These are phyloP conservation scores for Pythium chondricola DNA, from an alignment of 352 stramenopile genomes.

Conservation along the genomic window DNA sequence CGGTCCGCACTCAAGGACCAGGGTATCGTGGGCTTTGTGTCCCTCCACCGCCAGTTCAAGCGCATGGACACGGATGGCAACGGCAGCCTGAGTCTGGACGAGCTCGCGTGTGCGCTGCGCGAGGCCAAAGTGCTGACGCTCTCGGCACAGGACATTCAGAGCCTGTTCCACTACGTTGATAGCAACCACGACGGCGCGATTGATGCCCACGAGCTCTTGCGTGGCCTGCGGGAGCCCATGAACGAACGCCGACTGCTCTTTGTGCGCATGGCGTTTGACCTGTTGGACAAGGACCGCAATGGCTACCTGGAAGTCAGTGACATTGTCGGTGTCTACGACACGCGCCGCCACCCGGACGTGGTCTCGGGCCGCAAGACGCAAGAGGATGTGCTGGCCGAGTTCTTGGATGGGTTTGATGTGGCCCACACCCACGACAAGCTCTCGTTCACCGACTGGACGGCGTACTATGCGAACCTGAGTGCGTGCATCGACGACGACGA, in stretches of 20 bases:
- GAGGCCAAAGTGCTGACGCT: slow-evolving; percentile 44
- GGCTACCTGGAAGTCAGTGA: slow-evolving; percentile 66
- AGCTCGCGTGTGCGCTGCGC: slow-evolving; percentile 73
- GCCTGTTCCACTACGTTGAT: slow-evolving; percentile 84
- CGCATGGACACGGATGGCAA: slow-evolving; percentile 74
- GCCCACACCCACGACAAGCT: slow-evolving; percentile 44
- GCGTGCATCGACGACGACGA: slow-evolving; percentile 88
- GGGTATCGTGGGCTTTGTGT: slow-evolving; percentile 66
- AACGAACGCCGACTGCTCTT: slow-evolving; percentile 65
- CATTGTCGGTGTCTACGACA: slow-evolving; percentile 77
- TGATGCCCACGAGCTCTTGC: slow-evolving; percentile 82
- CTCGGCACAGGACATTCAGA: slow-evolving; percentile 41
- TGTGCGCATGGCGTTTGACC: slow-evolving; percentile 83
- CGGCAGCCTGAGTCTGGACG: slow-evolving; percentile 50
- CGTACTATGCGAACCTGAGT: slow-evolving; percentile 89
- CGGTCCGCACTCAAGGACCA: slow-evolving; percentile 52
- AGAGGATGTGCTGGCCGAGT: slow-evolving; percentile 74
- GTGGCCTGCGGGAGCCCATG: slow-evolving; percentile 78
- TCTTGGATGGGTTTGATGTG: slow-evolving; percentile 77
- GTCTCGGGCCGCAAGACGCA: slow-evolving; percentile 66
- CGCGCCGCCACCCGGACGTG: slow-evolving; percentile 80
- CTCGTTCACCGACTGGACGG: slow-evolving; percentile 53
- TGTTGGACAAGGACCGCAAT: slow-evolving; percentile 75
- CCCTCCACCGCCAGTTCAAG: slow-evolving; percentile 65
- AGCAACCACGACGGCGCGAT: slow-evolving; percentile 77